Evolutionary conservation across 352 stramenopile genomes (phyloP), one percentile per base, ranked within the genome.

Genomic region (Phytophthora gonapodyides): DNA sequence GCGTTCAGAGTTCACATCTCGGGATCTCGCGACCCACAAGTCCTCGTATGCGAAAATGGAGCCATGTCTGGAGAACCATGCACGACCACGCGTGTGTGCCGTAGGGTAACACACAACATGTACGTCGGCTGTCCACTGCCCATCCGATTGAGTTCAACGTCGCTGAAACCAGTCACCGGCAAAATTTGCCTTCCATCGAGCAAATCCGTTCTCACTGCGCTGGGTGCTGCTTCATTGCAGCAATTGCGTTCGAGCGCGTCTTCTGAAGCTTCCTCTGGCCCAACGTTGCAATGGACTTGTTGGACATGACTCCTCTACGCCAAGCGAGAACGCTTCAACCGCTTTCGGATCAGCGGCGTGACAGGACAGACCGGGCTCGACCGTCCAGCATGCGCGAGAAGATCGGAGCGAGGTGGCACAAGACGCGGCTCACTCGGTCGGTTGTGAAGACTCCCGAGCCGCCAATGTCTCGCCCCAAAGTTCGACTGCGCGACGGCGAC

Each of bases 401-500:
- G 52, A 24, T 64, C 31, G 57, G 47, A 52, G 47, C 38, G 31
- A 36, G 41, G 16, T 58, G 46, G 57, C 17, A 62, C 34, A 62
- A 62, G 37, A 41, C 55, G 5, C 44, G 46, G 8, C 57, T 64
- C 2, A 35, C 30, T 19, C 37, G 47, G 8, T 52, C 38, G 10
- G 40, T 38, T 10, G 8, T 21, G 21, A 64, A 64, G 40, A 58
- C 46, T 1, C 46, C 57, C 2, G 55, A 64, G 33, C 48, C 50
- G 2, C 57, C 41, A 15, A 51, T 48, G 40, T 48, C 49, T 30
- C 33, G 57, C 45, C 57, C 48, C 27, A 66, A 67, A 30, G 27
- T 67, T 35, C 42, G n/a, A 50, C 59, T 84, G 13, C 69, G 19
- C 3, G 43, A 69, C 15, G 49, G 53, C 2, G 69, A 84, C 33